Evolutionary conservation across 257 asterid genomes (phyloP), one percentile per base, ranked within the genome.

Genomic region (Scutellaria baicalensis): DNA sequence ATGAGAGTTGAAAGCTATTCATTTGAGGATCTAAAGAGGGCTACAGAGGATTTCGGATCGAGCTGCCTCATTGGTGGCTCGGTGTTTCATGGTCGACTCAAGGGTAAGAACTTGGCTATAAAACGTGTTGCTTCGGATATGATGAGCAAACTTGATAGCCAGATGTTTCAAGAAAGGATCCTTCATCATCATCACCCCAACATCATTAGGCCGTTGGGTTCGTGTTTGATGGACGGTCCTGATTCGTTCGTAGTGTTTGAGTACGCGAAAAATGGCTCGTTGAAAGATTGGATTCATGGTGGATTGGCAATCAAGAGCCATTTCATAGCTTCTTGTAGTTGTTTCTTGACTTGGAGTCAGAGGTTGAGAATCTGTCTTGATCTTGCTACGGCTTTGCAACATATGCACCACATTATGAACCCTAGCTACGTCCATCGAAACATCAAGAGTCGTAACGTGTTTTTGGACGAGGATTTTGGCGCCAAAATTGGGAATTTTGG

Each of bases 221-320:
- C 85, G 7, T 83, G 91, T 48, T 27, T 52, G 66, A 43, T 62
- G 1, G 87, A 85, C 48, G 84, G 83, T 0, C 80, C 81, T 0
- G 85, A 88, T 59, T 82, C 96, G 0, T 89, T 69, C 71, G 33
- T 88, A 13, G 84, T 86, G 16, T 71, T 83, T 6, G 98, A 92
- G 78, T 92, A 84, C 35, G 96, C 94, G 0, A 80, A 69, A 16
- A 92, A 92, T 13, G 96, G 98, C 0, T 84, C 92, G 0, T 59
- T 89, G 43, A 92, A 88, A 66, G 98, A 92, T 21, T 92, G 98
- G 98, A 87, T 92, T 17, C 98, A 92, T 17, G 88, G 98, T 6
- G 96, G 96, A 2, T 73, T 86, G 56, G 98, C 96, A 8, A 84
- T 89, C 82, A 92, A 92, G 78, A 92, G 95, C 83, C 96, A 84